These are phyloP conservation scores for Aquilaria sinensis DNA, from an alignment of 345 rosid genomes.

Conservation along the genomic window DNA sequence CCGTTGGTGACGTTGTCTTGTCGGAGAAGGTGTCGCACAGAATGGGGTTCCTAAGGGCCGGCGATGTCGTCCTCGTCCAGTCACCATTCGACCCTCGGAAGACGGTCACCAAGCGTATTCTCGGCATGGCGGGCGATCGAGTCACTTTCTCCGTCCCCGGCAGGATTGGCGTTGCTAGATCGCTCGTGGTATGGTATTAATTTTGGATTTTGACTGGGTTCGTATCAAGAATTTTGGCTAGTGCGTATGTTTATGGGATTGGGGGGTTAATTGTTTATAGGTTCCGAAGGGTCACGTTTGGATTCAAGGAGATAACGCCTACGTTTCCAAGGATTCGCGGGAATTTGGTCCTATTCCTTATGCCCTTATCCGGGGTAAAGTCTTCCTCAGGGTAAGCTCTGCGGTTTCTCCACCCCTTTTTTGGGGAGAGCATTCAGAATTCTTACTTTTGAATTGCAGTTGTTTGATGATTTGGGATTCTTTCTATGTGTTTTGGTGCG, in stretches of 20 bases:
- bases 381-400: constrained; percentile 48
- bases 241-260: neutral
- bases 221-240: no score
- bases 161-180: constrained; percentile 17
- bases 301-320: constrained; percentile 85
- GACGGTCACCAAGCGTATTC: constrained; percentile 54
- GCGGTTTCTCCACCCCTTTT: neutral
- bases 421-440: no score
- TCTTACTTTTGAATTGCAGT: no score
- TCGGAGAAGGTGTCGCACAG: constrained; percentile 64
- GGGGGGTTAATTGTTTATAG: constrained; percentile 21
- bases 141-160: constrained; percentile 51
- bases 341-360: constrained; percentile 74
- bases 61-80: constrained; percentile 68
- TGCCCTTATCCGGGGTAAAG: constrained; percentile 77
- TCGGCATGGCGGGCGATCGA: constrained; percentile 62
- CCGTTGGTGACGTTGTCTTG: constrained; percentile 58
- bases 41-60: constrained; percentile 48
- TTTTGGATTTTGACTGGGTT: no score
- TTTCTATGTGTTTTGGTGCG: no score
- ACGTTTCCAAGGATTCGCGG: constrained; percentile 70
- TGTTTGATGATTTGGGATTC: no score
- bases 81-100: constrained; percentile 62
- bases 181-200: constrained; percentile 28
- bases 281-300: constrained; percentile 87